phyloP scores from a whole-genome alignment of 106 monocot species.

The Apostasia shenzhenica region DNA sequence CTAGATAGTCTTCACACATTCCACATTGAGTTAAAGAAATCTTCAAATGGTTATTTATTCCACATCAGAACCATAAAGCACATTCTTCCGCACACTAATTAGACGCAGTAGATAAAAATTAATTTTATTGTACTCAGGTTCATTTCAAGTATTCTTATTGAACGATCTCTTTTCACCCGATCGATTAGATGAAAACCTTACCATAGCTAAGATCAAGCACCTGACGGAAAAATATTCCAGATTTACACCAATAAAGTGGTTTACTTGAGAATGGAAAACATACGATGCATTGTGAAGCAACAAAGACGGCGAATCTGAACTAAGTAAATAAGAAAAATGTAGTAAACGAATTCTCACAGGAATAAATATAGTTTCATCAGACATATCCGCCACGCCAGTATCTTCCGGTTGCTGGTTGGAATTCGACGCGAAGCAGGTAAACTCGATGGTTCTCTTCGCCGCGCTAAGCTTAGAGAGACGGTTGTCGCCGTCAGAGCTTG shows the following conservation, averaged over 20 bases:
- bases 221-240: too few relatives aligned
- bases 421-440: background rate
- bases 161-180: too few relatives aligned
- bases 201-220: too few relatives aligned
- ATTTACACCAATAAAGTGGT: too few relatives aligned
- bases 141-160: too few relatives aligned
- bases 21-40: background rate
- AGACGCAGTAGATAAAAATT: too few relatives aligned
- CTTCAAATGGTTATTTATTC: background rate
- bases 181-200: too few relatives aligned
- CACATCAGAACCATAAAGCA: too few relatives aligned
- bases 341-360: background rate
- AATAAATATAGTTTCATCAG: background rate
- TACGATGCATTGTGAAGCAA: background rate
- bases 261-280: background rate
- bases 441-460: background rate
- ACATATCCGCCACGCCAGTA: background rate
- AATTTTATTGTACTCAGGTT: too few relatives aligned
- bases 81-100: too few relatives aligned
- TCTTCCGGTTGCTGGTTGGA: slow-evolving; percentile 5
- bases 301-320: background rate
- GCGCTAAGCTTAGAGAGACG: background rate
- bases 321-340: background rate
- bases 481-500: background rate
- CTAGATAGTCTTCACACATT: background rate